phyloP scores from a whole-genome alignment of 2,329 filamentous ascomycete genomes.

The Akanthomyces dipterigenus region DNA sequence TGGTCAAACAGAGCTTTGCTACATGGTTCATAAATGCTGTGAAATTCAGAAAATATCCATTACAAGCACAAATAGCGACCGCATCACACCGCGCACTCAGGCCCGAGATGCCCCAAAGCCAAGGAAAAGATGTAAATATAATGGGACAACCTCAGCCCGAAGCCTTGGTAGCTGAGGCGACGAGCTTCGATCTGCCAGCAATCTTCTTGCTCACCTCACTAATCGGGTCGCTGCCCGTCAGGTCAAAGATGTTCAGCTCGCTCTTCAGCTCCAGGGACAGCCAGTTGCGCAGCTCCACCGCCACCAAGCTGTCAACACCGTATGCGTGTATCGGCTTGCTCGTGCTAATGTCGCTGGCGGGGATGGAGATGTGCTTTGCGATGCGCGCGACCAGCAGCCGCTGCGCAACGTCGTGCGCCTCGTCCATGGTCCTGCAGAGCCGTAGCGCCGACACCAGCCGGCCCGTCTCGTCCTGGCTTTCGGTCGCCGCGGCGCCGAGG shows the following conservation, averaged over 20 bases:
- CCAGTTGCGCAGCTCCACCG: conserved; percentile 20
- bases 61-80: too few relatives aligned
- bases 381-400: neutral
- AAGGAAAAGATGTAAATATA: too few relatives aligned
- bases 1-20: too few relatives aligned
- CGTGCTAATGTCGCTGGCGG: conserved; percentile 14
- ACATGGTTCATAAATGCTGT: too few relatives aligned
- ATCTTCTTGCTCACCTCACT: neutral
- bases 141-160: too few relatives aligned
- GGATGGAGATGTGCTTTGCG: neutral
- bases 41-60: too few relatives aligned
- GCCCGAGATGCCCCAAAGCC: too few relatives aligned
- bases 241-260: neutral
- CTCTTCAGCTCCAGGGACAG: neutral
- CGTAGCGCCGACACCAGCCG: neutral
- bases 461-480: neutral
- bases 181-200: neutral
- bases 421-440: neutral
- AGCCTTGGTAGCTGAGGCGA: neutral
- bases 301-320: conserved; percentile 20
- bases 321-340: conserved; percentile 13
- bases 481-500: too few relatives aligned
- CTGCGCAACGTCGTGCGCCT: neutral
- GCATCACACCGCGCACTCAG: too few relatives aligned
- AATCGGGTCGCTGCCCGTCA: neutral